phyloP scores from a whole-genome alignment of 2,329 filamentous ascomycete genomes.

The Sporothrix inflata region DNA sequence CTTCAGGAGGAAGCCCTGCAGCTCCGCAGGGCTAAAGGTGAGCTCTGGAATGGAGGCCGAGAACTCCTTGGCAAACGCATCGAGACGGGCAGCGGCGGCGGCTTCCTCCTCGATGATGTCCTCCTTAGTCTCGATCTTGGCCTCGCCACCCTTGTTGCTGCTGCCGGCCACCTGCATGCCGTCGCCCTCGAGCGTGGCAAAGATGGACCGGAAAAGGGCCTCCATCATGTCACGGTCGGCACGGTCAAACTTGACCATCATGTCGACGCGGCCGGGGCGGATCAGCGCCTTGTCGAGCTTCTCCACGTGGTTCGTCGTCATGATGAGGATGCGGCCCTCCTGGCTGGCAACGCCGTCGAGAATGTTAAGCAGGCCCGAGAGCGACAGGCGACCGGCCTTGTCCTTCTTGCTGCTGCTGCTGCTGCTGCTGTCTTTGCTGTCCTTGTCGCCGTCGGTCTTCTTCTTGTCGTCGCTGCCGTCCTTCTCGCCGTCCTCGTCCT shows the following conservation, averaged over 20 bases:
- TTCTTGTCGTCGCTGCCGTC: conserved; percentile 32
- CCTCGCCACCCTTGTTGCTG: neutral
- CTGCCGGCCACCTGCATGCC: conserved; percentile 36
- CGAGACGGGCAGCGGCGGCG: conserved; percentile 48
- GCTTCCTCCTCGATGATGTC: conserved; percentile 35
- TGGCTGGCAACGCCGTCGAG: conserved; percentile 73
- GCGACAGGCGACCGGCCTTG: conserved; percentile 55
- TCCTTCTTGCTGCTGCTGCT: conserved; percentile 33
- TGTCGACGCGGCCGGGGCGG: conserved; percentile 65
- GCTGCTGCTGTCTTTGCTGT: neutral
- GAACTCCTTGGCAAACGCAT: conserved; percentile 53
- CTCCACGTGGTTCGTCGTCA: conserved; percentile 68
- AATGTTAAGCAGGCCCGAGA: conserved; percentile 79
- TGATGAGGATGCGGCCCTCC: conserved; percentile 65
- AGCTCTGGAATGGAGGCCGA: conserved; percentile 54
- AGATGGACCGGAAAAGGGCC: conserved; percentile 62
- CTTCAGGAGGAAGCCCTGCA: conserved; percentile 61
- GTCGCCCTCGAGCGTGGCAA: conserved; percentile 56
- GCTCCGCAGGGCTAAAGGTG: conserved; percentile 63
- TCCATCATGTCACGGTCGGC: conserved; percentile 57
- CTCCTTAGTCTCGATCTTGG: conserved; percentile 39
- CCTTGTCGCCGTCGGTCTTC: conserved; percentile 30
- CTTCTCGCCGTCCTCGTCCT: neutral
- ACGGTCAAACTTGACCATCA: conserved; percentile 59
- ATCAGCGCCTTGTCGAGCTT: conserved; percentile 65